A percentile compares a stretch with the other conserved stretches of the same genome.
Conservation (phyloP, 2,329 filamentous ascomycete species). For the Neoascochyta sp. region DNA sequence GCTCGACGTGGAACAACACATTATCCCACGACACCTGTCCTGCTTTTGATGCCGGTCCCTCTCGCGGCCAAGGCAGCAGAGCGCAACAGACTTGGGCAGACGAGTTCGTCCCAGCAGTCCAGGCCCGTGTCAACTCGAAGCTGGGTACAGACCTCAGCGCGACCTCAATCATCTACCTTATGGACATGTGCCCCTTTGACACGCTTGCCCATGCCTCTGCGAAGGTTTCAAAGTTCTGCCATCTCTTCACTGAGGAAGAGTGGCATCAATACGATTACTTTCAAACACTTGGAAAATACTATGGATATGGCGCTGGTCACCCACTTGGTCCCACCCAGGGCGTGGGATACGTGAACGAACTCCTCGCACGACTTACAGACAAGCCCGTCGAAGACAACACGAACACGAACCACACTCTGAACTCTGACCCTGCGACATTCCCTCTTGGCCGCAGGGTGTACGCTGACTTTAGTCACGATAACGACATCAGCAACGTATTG, state of each 20-base stretch:
- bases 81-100: slow-evolving; percentile 58
- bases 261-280: slow-evolving; percentile 81
- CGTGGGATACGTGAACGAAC: slow-evolving; percentile 82
- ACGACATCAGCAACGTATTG: slow-evolving; percentile 74
- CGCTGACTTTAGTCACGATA: slow-evolving; percentile 91
- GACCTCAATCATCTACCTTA: slow-evolving; percentile 65
- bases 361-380: slow-evolving; percentile 73
- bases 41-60: slow-evolving; percentile 61
- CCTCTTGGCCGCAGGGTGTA: slow-evolving; percentile 67
- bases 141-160: slow-evolving; percentile 65
- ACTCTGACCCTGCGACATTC: slow-evolving; percentile 64
- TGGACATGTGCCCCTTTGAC: slow-evolving; percentile 86
- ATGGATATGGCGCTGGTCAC: slow-evolving; percentile 74
- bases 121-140: slow-evolving; percentile 63
- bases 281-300: slow-evolving; percentile 77
- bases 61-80: slow-evolving; percentile 47
- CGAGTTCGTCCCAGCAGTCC: slow-evolving; percentile 65
- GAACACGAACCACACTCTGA: slow-evolving; percentile 72
- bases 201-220: slow-evolving; percentile 60
- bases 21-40: slow-evolving; percentile 71
- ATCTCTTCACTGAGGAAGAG: slow-evolving; percentile 67
- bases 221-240: slow-evolving; percentile 67
- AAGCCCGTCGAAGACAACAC: slow-evolving; percentile 68
- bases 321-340: slow-evolving; percentile 79
- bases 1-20: slow-evolving; percentile 68